Evolutionary conservation across 768 basidiomycete species (phyloP).

Genomic region (Tulasnella sp.): DNA sequence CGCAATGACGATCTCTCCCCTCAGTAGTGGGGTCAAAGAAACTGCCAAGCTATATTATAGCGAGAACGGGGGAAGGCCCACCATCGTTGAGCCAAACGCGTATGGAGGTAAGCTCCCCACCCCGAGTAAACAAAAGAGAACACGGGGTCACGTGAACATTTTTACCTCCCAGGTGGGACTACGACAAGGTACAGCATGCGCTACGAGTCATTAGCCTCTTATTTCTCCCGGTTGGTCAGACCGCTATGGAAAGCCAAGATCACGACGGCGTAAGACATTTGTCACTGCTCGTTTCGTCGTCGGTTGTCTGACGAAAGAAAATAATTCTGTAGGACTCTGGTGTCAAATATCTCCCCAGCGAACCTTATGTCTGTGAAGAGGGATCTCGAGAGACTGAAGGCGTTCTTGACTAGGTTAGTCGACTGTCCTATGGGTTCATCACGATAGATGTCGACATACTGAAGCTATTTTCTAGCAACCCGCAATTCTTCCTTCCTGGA

Average conservation of each 20-base stretch:
- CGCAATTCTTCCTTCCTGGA: slow-evolving; percentile 70
- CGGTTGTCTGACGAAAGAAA: not conserved
- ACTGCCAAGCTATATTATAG: slow-evolving; percentile 9
- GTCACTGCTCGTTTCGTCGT: not conserved
- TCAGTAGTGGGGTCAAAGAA: not conserved
- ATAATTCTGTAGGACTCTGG: too few species aligned
- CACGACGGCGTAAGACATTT: slow-evolving; percentile 45
- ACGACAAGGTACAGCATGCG: slow-evolving; percentile 60
- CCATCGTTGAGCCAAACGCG: not conserved
- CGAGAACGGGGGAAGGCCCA: slow-evolving; percentile 15
- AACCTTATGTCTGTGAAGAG: slow-evolving; percentile 61
- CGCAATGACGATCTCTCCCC: slow-evolving; percentile 21
- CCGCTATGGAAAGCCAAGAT: slow-evolving; percentile 83
- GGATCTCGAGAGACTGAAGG: slow-evolving; percentile 66
- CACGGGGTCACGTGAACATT: not conserved
- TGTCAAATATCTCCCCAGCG: slow-evolving; percentile 53
- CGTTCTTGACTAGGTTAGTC: slow-evolving; percentile 35
- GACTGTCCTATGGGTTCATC: not conserved
- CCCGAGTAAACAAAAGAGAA: not conserved
- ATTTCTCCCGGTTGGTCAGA: slow-evolving; percentile 73
- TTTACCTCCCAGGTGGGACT: not conserved
- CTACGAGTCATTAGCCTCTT: slow-evolving; percentile 78
- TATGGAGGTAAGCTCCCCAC: not conserved
- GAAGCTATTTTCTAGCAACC: slow-evolving; percentile 50
- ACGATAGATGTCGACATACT: not conserved